phyloP scores from a whole-genome alignment of 2,329 filamentous ascomycete species.

The Colletotrichum noveboracense region DNA sequence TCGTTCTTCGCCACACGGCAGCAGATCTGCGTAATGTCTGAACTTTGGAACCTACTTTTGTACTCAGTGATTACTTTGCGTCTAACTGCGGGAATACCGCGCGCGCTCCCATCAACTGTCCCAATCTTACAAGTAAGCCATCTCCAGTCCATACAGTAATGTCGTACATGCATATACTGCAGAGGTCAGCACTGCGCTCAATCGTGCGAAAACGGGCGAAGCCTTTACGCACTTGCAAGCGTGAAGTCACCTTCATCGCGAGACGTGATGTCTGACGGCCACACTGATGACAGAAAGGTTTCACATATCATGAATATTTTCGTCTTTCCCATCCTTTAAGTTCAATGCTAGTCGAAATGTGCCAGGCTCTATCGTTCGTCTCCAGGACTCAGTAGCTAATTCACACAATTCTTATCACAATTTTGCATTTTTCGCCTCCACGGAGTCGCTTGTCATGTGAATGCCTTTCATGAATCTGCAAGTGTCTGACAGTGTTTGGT shows the following conservation, averaged over 20 bases:
- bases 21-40: neutral
- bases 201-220: neutral
- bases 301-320: neutral
- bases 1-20: neutral
- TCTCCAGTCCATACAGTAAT: neutral
- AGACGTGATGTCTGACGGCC: neutral
- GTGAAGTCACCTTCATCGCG: neutral
- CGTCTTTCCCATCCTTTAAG: neutral
- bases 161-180: neutral
- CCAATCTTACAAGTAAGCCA: neutral
- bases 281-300: neutral
- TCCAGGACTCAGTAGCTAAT: neutral
- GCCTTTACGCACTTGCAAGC: neutral
- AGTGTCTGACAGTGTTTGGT: neutral
- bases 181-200: neutral
- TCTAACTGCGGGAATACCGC: neutral
- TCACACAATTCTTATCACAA: neutral
- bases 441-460: neutral
- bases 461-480: neutral
- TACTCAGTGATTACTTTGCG: neutral
- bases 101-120: neutral
- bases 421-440: neutral
- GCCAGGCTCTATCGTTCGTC: neutral
- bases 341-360: neutral
- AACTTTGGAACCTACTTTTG: neutral